Evolutionary conservation across 1,139 yeast genomes (phyloP).

Genomic region (Hyphopichia buzzinii): DNA sequence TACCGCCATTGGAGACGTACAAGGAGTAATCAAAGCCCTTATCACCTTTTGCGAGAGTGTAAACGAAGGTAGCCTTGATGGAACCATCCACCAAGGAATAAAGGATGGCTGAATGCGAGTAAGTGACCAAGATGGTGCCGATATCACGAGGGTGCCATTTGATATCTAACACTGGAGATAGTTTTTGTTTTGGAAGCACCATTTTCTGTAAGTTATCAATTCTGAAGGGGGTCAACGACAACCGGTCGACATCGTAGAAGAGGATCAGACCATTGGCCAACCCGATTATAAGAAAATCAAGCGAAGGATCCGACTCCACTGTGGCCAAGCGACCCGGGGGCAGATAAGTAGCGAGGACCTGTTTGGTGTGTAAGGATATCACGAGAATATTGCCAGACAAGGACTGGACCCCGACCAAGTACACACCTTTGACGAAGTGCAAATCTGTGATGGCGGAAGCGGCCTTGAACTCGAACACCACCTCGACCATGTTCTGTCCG

Average conservation of each 20-base stretch:
- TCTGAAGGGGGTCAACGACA: slow-evolving; percentile 60
- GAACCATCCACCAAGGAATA: slow-evolving; percentile 65
- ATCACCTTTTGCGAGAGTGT: slow-evolving; percentile 43
- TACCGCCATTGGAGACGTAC: slow-evolving; percentile 39
- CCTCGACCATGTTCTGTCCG: slow-evolving; percentile 84
- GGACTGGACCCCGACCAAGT: slow-evolving; percentile 64
- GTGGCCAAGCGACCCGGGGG: slow-evolving; percentile 68
- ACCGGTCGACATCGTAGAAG: slow-evolving; percentile 84
- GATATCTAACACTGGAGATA: slow-evolving; percentile 63
- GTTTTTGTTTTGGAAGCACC: slow-evolving; percentile 45
- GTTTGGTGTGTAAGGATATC: slow-evolving; percentile 65
- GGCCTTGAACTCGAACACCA: slow-evolving; percentile 54
- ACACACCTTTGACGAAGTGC: slow-evolving; percentile 75
- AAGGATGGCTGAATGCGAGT: slow-evolving; percentile 64
- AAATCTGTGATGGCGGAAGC: slow-evolving; percentile 54
- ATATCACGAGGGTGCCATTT: slow-evolving; percentile 90
- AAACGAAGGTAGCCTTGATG: slow-evolving; percentile 54
- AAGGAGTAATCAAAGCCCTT: slow-evolving; percentile 34
- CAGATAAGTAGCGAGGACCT: slow-evolving; percentile 51
- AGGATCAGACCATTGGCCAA: slow-evolving; percentile 69
- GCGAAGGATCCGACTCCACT: slow-evolving; percentile 74
- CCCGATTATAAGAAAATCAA: slow-evolving; percentile 87
- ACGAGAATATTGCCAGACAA: slow-evolving; percentile 52
- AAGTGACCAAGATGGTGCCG: slow-evolving; percentile 72
- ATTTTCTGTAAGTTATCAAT: slow-evolving; percentile 71